Conservation (phyloP, 2,329 filamentous ascomycete genomes). For the Sphaerulina populicola region DNA sequence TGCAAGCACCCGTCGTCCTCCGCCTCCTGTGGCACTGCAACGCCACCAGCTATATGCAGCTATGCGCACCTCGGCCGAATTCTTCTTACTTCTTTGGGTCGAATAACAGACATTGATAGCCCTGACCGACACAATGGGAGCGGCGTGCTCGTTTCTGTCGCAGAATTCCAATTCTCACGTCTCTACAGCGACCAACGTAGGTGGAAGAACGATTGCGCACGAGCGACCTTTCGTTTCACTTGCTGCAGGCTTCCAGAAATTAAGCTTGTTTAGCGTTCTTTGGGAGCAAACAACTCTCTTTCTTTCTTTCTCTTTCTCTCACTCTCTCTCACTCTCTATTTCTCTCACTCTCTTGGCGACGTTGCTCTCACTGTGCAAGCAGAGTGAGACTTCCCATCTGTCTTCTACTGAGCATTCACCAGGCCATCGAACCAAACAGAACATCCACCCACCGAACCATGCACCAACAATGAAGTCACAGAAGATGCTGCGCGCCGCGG, state of each 20-base stretch:
- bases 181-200: background rate
- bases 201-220: background rate
- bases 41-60: slow-evolving; percentile 1
- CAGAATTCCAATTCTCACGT: background rate
- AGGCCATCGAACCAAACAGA: background rate
- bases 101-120: background rate
- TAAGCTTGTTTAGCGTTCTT: slow-evolving; percentile 3
- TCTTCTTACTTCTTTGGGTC: background rate
- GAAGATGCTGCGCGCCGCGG: slow-evolving; percentile 1
- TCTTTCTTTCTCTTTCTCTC: background rate
- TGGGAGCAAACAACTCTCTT: slow-evolving; percentile 6
- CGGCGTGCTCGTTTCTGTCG: background rate
- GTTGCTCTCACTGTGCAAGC: too few species aligned
- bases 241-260: slow-evolving; percentile 5
- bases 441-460: background rate
- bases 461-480: slow-evolving; percentile 3
- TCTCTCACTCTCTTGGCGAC: too few species aligned
- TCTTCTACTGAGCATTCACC: background rate
- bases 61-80: background rate
- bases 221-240: slow-evolving; percentile 7
- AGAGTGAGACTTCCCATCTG: background rate
- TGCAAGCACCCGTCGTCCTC: slow-evolving; percentile 9
- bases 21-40: slow-evolving; percentile 6
- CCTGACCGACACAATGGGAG: background rate
- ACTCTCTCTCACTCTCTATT: too few species aligned